A percentile compares a stretch with the other conserved stretches of the same genome.
Evolutionary conservation across 768 basidiomycete genomes (phyloP).

Genomic region (Boletus coccyginus): DNA sequence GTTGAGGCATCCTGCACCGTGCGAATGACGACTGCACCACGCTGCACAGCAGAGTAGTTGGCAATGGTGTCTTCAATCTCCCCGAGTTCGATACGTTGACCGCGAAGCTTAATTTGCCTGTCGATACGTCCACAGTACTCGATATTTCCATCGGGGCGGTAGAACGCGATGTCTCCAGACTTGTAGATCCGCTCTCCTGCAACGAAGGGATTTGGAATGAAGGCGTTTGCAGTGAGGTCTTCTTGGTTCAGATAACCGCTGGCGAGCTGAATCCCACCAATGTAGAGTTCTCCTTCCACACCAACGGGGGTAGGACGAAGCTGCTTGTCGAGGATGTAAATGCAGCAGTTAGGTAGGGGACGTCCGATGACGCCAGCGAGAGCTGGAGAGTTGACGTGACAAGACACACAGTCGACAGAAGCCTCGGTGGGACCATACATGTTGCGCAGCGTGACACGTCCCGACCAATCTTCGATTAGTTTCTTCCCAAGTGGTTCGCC

Average conservation of each 20-base stretch:
- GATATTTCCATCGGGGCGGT: constrained; percentile 28
- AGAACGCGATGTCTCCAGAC: constrained; percentile 31
- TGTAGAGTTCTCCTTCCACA: constrained; percentile 25
- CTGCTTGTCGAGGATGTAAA: constrained; percentile 31
- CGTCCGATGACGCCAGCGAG: constrained; percentile 29
- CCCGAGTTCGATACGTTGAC: constrained; percentile 32
- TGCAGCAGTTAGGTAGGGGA: constrained; percentile 28
- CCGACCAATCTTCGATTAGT: constrained; percentile 23
- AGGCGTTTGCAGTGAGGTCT: constrained; percentile 27
- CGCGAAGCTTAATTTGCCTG: constrained; percentile 34
- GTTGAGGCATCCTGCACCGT: constrained; percentile 27
- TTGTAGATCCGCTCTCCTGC: constrained; percentile 29
- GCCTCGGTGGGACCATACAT: constrained; percentile 36
- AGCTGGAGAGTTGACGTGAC: constrained; percentile 19
- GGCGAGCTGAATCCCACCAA: constrained; percentile 21
- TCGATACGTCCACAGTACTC: constrained; percentile 33
- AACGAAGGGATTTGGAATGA: constrained; percentile 31
- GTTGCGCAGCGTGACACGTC: constrained; percentile 27
- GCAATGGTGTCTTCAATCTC: constrained; percentile 32
- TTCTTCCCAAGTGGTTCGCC: constrained; percentile 23
- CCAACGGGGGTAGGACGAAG: constrained; percentile 27
- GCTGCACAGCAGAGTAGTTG: constrained; percentile 21
- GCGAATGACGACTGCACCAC: constrained; percentile 26
- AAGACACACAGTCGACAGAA: constrained; percentile 29
- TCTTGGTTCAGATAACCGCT: constrained; percentile 24